Base-by-base conservation (phyloP, 2,329 filamentous ascomycete genomes). In the Cercospora canescens region DNA sequence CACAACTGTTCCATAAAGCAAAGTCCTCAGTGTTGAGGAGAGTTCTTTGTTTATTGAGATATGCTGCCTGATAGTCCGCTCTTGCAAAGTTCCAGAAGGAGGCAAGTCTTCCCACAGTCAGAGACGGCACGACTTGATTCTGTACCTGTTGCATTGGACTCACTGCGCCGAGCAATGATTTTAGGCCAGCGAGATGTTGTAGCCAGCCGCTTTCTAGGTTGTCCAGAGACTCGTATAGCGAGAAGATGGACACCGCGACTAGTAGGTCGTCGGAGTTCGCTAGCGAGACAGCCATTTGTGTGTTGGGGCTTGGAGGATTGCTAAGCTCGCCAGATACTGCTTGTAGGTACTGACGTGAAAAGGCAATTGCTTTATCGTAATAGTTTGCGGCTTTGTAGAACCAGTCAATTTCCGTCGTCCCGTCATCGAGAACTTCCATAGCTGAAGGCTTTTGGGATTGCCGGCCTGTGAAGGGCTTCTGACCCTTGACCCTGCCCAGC, bases 51-150 rank as follows among this genome's bases (percentile, higher is more conserved):
- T 87, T 84, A 68, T 88, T 88, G 70, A 88, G 85, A 69, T 85
- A 83, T 79, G 69, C 73, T 28, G 75, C 74, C 65, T 76, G 74
- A 34, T 76, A 76, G 64, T 77, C 75, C 26, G 74, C 74, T 58
- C 87, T 80, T n/a, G 87, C 88, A 76, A 89, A 88, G 70, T 89
- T 89, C 88, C 88, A 90, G 72, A 90, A 89, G 0, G 85, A 87
- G 14, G 87, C 87, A 73, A 80, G 83, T 8, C 86, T 81, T n/a
- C 82, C 86, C 68, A 84, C 84, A 0, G 85, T 87, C 2, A 85
- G 81, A 16, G 79, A 79, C 8, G 78, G 80, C 6, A 78, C 74
- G 37, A 79, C 76, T 28, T 84, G 77, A 26, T 80, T 70, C 81
- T 80, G 34, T 78, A 63, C 64, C 63, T 70, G 70, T 32, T 73